A percentile compares a stretch with the other conserved stretches of the same genome.
These are phyloP conservation scores for Tolypocladium endophyticum DNA, from an alignment of 2,329 filamentous ascomycete genomes.

Conservation along the genomic window DNA sequence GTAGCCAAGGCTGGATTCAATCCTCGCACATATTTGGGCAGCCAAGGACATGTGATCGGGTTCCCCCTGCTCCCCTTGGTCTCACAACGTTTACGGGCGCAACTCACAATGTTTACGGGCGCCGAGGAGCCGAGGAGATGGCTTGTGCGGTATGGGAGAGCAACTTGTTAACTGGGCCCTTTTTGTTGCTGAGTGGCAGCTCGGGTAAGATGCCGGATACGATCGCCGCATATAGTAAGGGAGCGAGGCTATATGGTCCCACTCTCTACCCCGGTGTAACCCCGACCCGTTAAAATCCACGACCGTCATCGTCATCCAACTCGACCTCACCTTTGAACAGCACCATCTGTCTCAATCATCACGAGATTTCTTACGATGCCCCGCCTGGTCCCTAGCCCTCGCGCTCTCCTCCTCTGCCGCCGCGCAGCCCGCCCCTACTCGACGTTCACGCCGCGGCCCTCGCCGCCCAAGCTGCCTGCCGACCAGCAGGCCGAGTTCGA, in stretches of 20 bases:
- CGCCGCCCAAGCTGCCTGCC: constrained; percentile 78
- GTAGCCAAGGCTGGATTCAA: no score
- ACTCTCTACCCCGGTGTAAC: neutral
- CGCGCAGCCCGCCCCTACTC: constrained; percentile 14
- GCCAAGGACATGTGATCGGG: no score
- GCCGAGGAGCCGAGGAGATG: no score
- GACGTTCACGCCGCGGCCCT: constrained; percentile 43
- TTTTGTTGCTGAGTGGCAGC: no score
- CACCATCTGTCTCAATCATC: neutral
- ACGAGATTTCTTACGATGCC: neutral
- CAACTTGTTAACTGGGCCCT: no score
- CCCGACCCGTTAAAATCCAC: neutral
- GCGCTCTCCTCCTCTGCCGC: constrained; percentile 12
- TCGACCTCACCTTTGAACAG: neutral
- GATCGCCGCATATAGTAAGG: no score
- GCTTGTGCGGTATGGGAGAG: no score
- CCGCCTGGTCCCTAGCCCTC: neutral
- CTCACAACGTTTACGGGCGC: no score
- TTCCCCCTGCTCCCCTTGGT: no score
- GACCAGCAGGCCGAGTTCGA: constrained; percentile 88
- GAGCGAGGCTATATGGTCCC: neutral
- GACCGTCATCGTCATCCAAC: neutral
- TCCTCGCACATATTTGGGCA: no score
- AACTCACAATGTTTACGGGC: no score
- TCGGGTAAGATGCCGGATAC: no score